phyloP scores from a whole-genome alignment of 1,284 basidiomycete genomes.

The Microbotryomycetes sp. region DNA sequence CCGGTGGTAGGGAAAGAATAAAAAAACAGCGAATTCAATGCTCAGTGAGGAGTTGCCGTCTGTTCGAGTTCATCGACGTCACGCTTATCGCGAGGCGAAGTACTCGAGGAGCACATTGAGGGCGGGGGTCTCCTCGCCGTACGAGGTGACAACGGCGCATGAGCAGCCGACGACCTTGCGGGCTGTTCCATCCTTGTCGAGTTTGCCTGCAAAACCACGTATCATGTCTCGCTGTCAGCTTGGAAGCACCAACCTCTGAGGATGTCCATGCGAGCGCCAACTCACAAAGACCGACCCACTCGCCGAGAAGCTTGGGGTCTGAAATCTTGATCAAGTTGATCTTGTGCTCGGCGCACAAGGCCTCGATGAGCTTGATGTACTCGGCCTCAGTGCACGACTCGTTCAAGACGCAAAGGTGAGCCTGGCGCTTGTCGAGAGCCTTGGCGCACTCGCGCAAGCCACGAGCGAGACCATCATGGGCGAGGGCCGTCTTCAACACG shows the following conservation, averaged over 20 bases:
- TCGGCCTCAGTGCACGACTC: conserved; percentile 99
- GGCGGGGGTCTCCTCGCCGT: conserved; percentile 91
- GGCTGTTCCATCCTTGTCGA: conserved; percentile 97
- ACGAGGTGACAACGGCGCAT: conserved; percentile 98
- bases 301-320: conserved; percentile 94
- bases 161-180: conserved; percentile 94
- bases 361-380: conserved; percentile 99
- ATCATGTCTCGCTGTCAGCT: background rate
- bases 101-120: conserved; percentile 94
- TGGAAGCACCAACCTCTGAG: background rate
- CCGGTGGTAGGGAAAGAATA: background rate
- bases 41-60: too few species aligned
- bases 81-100: conserved; percentile 76
- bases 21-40: background rate
- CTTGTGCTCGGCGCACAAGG: conserved; percentile 79
- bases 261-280: conserved; percentile 38
- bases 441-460: conserved; percentile 97
- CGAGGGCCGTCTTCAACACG: conserved; percentile 91
- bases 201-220: conserved; percentile 53
- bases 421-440: conserved; percentile 97
- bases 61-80: background rate
- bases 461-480: conserved; percentile 96
- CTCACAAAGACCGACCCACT: conserved; percentile 88
- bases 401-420: conserved; percentile 96
- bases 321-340: conserved; percentile 96